A percentile compares a stretch with the other conserved stretches of the same genome.
These are phyloP conservation scores for Jaltomata sinuosa DNA, from an alignment of 257 asterid species.

Conservation along the genomic window DNA sequence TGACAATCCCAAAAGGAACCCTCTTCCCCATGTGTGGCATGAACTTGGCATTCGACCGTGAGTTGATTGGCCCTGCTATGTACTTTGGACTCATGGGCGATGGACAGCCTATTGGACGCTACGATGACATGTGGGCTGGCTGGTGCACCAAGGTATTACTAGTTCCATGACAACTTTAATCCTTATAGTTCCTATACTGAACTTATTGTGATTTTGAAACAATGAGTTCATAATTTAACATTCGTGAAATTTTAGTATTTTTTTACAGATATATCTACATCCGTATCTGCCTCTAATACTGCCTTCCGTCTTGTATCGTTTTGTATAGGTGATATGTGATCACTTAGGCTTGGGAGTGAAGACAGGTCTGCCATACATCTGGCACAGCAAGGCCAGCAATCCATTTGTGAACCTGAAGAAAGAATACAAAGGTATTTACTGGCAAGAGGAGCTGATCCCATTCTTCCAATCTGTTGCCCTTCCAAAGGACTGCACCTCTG, in stretches of 20 bases:
- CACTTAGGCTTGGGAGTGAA: slow-evolving; percentile 54
- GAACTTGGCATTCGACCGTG: slow-evolving; percentile 56
- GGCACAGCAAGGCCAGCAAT: slow-evolving; percentile 77
- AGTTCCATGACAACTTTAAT: not conserved
- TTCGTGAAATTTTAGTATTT: not conserved
- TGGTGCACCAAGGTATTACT: slow-evolving; percentile 53
- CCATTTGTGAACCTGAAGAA: slow-evolving; percentile 61
- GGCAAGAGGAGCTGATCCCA: slow-evolving; percentile 66
- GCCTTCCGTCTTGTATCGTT: not conserved
- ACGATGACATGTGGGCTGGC: slow-evolving; percentile 78
- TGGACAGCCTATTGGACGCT: slow-evolving; percentile 70
- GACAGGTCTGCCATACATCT: slow-evolving; percentile 49
- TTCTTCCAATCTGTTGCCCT: slow-evolving; percentile 42
- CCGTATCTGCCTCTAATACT: not conserved
- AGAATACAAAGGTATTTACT: slow-evolving; percentile 61
- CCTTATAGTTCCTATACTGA: not conserved
- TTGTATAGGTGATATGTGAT: slow-evolving; percentile 47
- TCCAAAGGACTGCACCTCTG: slow-evolving; percentile 39
- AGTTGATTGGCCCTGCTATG: slow-evolving; percentile 65
- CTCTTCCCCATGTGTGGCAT: slow-evolving; percentile 73
- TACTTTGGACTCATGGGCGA: slow-evolving; percentile 76
- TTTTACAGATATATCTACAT: not conserved
- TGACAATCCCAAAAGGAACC: slow-evolving; percentile 62
- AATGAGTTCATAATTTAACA: not conserved
- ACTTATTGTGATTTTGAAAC: not conserved